Percentiles rank a stretch among this genome's conserved stretches.
Evolutionary conservation across 306 rosid species (phyloP).

Genomic region (Lotus japonicus): DNA sequence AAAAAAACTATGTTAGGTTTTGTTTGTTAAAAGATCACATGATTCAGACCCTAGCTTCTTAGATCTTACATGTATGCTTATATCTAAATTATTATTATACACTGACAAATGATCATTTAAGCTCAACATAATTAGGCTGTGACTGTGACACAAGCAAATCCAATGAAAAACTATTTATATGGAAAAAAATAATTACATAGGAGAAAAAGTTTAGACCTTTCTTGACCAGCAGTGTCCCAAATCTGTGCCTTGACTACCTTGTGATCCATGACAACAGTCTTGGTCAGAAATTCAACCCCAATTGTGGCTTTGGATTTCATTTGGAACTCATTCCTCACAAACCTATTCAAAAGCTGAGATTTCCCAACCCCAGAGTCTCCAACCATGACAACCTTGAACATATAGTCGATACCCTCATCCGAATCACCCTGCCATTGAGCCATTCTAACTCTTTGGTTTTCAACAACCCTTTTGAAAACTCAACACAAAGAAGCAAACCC

Average conservation of each 20-base stretch:
- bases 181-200: not conserved
- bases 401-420: conserved; percentile 76
- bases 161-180: not conserved
- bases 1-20: not conserved
- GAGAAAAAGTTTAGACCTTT: conserved; percentile 47
- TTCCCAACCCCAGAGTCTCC: conserved; percentile 97
- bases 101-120: not conserved
- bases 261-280: conserved; percentile 73
- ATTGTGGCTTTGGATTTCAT: conserved; percentile 81
- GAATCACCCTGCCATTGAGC: conserved; percentile 55
- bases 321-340: conserved; percentile 64
- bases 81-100: not conserved
- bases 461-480: conserved; percentile 21
- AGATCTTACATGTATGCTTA: conserved; percentile 3
- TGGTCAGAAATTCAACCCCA: conserved; percentile 90
- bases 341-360: conserved; percentile 81
- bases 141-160: not conserved
- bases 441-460: conserved; percentile 27
- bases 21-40: too few relatives aligned
- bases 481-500: not conserved
- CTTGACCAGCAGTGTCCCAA: conserved; percentile 99
- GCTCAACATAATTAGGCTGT: not conserved
- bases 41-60: conserved; percentile 12
- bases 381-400: conserved; percentile 79
- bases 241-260: conserved; percentile 88